phyloP scores from a whole-genome alignment of 2,329 filamentous ascomycete species.

The Colletotrichum musicola region DNA sequence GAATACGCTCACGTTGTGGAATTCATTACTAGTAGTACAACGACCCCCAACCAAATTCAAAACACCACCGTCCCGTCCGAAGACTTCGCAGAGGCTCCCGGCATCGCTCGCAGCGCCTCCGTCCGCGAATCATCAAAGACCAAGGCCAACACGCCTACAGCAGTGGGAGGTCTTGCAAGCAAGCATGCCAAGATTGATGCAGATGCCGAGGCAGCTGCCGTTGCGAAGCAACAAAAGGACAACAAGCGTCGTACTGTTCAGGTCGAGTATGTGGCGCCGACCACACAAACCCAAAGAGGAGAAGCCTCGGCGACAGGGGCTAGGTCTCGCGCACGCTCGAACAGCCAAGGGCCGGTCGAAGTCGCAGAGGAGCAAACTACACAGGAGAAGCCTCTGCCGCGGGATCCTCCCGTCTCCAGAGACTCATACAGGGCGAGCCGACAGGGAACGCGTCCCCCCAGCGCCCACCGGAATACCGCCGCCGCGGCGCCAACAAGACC shows the following conservation, averaged over 20 bases:
- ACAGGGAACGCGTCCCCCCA: conserved; percentile 59
- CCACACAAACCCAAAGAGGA: conserved; percentile 85
- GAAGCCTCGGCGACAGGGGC: conserved; percentile 44
- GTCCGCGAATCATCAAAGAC: conserved; percentile 88
- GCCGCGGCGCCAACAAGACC: conserved; percentile 56
- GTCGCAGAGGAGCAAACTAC: conserved; percentile 48
- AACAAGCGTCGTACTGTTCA: conserved; percentile 95
- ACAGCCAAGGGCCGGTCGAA: conserved; percentile 66
- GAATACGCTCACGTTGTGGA: conserved; percentile 97
- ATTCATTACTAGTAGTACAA: conserved; percentile 96
- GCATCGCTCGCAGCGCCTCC: conserved; percentile 77
- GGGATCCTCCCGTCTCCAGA: conserved; percentile 64
- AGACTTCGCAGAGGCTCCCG: conserved; percentile 63
- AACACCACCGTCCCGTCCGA: conserved; percentile 78
- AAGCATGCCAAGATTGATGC: conserved; percentile 82
- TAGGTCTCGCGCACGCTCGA: conserved; percentile 59
- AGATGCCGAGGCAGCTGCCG: conserved; percentile 65
- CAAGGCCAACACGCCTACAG: conserved; percentile 62
- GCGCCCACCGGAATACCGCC: conserved; percentile 57
- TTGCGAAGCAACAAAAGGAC: conserved; percentile 79
- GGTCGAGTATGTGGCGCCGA: conserved; percentile 95
- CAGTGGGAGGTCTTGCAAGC: conserved; percentile 74
- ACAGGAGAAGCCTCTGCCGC: conserved; percentile 70
- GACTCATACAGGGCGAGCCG: conserved; percentile 56
- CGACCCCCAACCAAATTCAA: conserved; percentile 85